Percentiles rank a stretch among this genome's conserved stretches.
Conservation (phyloP, 148 eudicot genomes). For the Tetragonia tetragonoides region DNA sequence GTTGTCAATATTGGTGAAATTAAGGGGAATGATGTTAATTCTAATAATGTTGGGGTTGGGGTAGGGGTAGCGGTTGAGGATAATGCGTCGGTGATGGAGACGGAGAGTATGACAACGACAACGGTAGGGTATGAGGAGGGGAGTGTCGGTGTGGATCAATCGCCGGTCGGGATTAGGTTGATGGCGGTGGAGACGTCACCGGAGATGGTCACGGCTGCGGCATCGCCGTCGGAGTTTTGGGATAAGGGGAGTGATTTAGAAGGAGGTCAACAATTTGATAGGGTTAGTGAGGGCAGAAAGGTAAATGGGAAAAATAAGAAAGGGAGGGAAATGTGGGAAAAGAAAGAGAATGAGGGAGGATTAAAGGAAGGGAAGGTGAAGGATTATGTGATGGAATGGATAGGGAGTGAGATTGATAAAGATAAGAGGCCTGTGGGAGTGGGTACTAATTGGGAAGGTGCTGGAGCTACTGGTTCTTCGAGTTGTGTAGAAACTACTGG, state of each 20-base stretch:
- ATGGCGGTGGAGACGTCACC: slow-evolving; percentile 54
- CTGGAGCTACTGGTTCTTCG: slow-evolving; percentile 44
- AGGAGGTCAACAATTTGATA: slow-evolving; percentile 34
- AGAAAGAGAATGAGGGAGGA: slow-evolving; percentile 37
- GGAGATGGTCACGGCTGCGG: slow-evolving; percentile 44
- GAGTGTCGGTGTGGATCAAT: slow-evolving; percentile 41
- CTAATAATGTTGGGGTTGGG: slow-evolving; percentile 25
- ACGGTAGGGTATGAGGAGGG: slow-evolving; percentile 58
- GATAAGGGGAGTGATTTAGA: slow-evolving; percentile 53
- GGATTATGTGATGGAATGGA: slow-evolving; percentile 96
- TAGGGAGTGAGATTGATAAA: slow-evolving; percentile 70
- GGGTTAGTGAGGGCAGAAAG: slow-evolving; percentile 7
- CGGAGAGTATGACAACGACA: slow-evolving; percentile 60
- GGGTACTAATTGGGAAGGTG: slow-evolving; percentile 32
- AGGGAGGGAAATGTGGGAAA: slow-evolving; percentile 28
- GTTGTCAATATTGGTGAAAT: slow-evolving; percentile 26
- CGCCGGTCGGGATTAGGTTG: slow-evolving; percentile 52
- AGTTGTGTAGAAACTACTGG: slow-evolving; percentile 28
- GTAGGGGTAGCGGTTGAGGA: slow-evolving; percentile 55
- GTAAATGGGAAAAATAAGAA: slow-evolving; percentile 8
- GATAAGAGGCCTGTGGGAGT: slow-evolving; percentile 38
- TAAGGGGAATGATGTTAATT: slow-evolving; percentile 16
- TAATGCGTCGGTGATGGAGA: slow-evolving; percentile 54
- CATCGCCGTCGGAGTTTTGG: slow-evolving; percentile 42
- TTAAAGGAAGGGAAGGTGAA: slow-evolving; percentile 56